Conservation (phyloP, 2,329 filamentous ascomycete species). For the Xenoacremonium recifei region DNA sequence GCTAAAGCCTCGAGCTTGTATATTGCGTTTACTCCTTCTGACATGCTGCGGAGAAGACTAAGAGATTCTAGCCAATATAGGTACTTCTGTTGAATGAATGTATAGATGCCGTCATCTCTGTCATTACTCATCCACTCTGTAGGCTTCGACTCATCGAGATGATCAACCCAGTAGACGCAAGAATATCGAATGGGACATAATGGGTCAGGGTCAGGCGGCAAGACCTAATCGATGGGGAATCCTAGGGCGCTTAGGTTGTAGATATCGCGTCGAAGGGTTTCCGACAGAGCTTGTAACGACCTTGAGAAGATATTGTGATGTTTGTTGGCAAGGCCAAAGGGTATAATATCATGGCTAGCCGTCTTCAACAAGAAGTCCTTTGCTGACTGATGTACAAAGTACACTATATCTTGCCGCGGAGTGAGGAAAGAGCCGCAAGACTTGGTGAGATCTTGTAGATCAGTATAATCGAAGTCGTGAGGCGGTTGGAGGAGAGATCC, state of each 20-base stretch:
- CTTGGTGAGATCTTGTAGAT: constrained; percentile 27
- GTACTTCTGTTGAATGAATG: constrained; percentile 30
- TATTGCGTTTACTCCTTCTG: constrained; percentile 21
- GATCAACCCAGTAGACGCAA: constrained; percentile 18
- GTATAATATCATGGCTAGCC: constrained; percentile 27
- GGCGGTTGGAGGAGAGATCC: constrained; percentile 15
- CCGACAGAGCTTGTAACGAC: constrained; percentile 33
- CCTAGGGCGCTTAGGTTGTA: constrained; percentile 27
- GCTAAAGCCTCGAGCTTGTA: constrained; percentile 14
- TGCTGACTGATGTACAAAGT: constrained; percentile 42
- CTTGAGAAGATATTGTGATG: constrained; percentile 32
- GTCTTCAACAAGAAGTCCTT: constrained; percentile 38
- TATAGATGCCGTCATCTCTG: not conserved
- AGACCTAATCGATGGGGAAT: constrained; percentile 8
- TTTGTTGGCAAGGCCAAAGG: constrained; percentile 17
- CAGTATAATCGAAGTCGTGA: constrained; percentile 6
- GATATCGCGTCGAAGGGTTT: constrained; percentile 35
- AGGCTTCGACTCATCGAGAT: constrained; percentile 13
- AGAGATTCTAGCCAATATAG: constrained; percentile 6
- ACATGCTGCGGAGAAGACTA: constrained; percentile 7
- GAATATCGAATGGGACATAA: constrained; percentile 14
- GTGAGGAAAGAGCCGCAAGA: constrained; percentile 40
- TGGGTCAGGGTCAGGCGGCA: constrained; percentile 12
- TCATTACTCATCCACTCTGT: too few relatives aligned
- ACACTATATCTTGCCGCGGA: constrained; percentile 25